Evolutionary conservation across 1,284 basidiomycete species (phyloP).

Genomic region (Exobasidium cylindrosporum): DNA sequence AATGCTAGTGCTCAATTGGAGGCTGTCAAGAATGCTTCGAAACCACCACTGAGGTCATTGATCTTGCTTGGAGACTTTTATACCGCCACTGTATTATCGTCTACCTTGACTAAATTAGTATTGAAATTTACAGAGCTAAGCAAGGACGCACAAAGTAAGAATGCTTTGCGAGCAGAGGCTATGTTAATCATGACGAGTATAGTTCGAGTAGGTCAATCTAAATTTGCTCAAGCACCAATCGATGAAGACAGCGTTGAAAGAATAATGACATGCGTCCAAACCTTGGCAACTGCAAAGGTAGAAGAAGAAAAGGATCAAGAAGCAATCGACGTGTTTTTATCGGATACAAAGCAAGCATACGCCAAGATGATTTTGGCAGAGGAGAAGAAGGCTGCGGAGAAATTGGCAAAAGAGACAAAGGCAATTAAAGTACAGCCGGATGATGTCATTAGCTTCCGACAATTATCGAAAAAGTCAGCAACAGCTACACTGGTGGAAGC

Average conservation of each 20-base stretch:
- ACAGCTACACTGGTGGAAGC: constrained; percentile 59
- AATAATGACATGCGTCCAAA: constrained; percentile 94
- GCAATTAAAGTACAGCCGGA: constrained; percentile 80
- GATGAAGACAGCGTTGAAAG: constrained; percentile 97
- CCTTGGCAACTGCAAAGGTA: constrained; percentile 63
- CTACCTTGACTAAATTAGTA: constrained; percentile 87
- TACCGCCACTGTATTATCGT: constrained; percentile 84
- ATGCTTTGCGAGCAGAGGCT: constrained; percentile 75
- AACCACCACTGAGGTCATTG: constrained; percentile 87
- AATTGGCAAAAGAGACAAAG: constrained; percentile 74
- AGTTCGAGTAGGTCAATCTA: constrained; percentile 93
- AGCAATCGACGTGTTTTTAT: constrained; percentile 78
- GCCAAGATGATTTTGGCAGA: constrained; percentile 90
- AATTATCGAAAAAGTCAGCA: constrained; percentile 88
- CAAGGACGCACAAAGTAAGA: constrained; percentile 62
- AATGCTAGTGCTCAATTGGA: constrained; percentile 67
- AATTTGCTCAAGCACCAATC: constrained; percentile 86
- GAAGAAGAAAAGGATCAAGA: constrained; percentile 60
- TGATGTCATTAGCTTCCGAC: constrained; percentile 85
- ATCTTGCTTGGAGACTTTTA: constrained; percentile 96
- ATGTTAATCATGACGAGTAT: constrained; percentile 98
- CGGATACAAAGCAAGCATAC: constrained; percentile 88
- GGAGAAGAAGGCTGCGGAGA: constrained; percentile 67
- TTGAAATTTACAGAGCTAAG: constrained; percentile 71
- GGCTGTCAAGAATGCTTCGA: constrained; percentile 77